Evolutionary conservation across 495 filamentous ascomycete genomes (phyloP).

Genomic region (Aspergillus funiculosus): DNA sequence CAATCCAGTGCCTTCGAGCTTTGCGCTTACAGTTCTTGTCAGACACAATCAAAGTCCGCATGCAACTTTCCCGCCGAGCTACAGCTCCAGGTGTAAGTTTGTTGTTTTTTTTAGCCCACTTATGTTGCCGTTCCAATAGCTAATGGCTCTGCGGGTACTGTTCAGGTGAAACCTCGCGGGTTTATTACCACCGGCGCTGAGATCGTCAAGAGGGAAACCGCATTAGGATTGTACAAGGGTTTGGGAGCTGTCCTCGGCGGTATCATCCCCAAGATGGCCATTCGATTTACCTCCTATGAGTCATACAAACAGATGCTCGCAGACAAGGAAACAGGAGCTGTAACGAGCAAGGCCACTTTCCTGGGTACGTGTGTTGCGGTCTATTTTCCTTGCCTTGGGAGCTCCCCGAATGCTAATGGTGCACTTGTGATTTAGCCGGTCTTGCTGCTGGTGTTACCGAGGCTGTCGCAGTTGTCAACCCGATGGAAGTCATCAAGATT

Average conservation of each 20-base stretch:
- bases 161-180: conserved; percentile 66
- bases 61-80: conserved; percentile 91
- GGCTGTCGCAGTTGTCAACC: conserved; percentile 91
- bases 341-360: conserved; percentile 76
- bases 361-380: conserved; percentile 49
- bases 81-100: conserved; percentile 67
- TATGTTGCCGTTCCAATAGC: conserved; percentile 12
- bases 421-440: conserved; percentile 59
- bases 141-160: conserved; percentile 15
- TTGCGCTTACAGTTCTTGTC: conserved; percentile 27
- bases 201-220: conserved; percentile 84
- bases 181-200: conserved; percentile 84
- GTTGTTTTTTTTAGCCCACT: neutral
- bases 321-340: conserved; percentile 58
- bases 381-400: neutral
- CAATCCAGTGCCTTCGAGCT: neutral
- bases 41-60: conserved; percentile 98
- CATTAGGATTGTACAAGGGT: conserved; percentile 91
- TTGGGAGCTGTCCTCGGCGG: conserved; percentile 92
- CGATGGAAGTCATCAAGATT: conserved; percentile 99
- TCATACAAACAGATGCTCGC: conserved; percentile 82
- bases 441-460: conserved; percentile 91
- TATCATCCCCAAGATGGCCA: conserved; percentile 99
- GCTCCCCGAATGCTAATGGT: neutral
- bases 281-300: conserved; percentile 97